Evolutionary conservation across 495 filamentous ascomycete genomes (phyloP).

Genomic region (Trichoderma asperelloides): DNA sequence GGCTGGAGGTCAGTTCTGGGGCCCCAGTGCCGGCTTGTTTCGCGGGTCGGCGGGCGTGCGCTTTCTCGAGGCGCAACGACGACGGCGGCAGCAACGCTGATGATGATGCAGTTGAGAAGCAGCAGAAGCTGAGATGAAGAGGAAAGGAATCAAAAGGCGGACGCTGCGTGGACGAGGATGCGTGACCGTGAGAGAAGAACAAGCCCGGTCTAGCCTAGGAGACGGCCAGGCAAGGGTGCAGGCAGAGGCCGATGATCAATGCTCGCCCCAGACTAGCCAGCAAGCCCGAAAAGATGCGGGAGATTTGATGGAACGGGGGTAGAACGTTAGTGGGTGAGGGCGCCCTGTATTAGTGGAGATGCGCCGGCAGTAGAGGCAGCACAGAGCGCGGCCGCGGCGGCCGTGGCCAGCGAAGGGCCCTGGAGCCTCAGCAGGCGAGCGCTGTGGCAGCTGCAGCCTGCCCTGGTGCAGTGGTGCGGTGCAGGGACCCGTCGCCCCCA

Average conservation of each 20-base stretch:
- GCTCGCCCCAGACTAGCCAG: constrained; percentile 8
- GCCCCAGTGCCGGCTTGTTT: not conserved
- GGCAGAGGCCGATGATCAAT: constrained; percentile 3
- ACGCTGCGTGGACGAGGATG: not conserved
- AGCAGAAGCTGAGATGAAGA: not conserved
- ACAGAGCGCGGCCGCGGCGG: not conserved
- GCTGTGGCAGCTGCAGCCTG: not conserved
- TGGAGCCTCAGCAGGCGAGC: not conserved
- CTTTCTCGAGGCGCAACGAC: not conserved
- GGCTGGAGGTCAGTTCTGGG: not conserved
- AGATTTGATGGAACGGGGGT: constrained; percentile 8
- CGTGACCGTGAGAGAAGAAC: not conserved
- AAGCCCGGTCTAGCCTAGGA: not conserved
- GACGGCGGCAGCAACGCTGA: not conserved
- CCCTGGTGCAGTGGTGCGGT: not conserved
- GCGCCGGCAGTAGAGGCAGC: not conserved
- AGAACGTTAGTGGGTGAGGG: not conserved
- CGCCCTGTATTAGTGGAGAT: constrained; percentile 6
- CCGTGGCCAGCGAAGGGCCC: not conserved
- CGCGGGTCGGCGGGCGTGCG: not conserved
- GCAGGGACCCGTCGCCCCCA: not conserved
- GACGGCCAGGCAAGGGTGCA: not conserved
- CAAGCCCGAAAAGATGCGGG: not conserved
- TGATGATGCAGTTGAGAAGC: not conserved
- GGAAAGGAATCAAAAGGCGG: not conserved